Evolutionary conservation across 805 yeast species (phyloP).

Genomic region (Suhomyces sp.): DNA sequence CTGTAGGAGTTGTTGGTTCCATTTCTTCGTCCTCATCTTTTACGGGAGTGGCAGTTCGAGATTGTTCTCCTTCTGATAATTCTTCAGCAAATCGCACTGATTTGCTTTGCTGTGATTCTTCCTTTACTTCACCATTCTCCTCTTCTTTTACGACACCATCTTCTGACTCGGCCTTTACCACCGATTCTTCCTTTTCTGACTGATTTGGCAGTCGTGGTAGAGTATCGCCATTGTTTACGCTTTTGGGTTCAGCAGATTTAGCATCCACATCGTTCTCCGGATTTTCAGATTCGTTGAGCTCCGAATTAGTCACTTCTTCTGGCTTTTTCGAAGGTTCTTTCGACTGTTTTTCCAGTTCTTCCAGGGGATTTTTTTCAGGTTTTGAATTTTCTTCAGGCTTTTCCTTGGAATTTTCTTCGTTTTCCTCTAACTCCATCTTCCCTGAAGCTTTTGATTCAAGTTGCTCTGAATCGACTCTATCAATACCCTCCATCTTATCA

Average conservation of each 20-base stretch:
- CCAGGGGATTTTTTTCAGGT: not conserved
- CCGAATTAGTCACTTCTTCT: not conserved
- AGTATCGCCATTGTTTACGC: not conserved
- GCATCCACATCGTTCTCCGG: not conserved
- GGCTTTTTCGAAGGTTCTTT: not conserved
- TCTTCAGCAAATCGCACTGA: slow-evolving; percentile 4
- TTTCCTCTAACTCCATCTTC: not conserved
- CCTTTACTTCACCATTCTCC: slow-evolving; percentile 9
- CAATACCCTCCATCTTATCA: slow-evolving; percentile 18
- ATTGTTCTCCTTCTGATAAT: not conserved
- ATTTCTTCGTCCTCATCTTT: not conserved
- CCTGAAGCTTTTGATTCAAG: slow-evolving; percentile 14
- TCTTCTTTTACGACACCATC: slow-evolving; percentile 5
- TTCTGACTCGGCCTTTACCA: not conserved
- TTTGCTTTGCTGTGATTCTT: slow-evolving; percentile 3
- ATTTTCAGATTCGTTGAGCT: not conserved
- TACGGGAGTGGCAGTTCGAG: not conserved
- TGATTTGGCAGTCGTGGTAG: not conserved
- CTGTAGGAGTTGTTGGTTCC: not conserved
- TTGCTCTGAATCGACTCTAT: slow-evolving; percentile 7
- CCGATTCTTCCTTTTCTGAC: not conserved
- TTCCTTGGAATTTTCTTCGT: not conserved
- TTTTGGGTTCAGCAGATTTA: not conserved
- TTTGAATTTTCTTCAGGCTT: not conserved
- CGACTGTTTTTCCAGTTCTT: not conserved